These are phyloP conservation scores for Thalassiosira sp. DNA, from an alignment of 352 stramenopile species.

Conservation along the genomic window DNA sequence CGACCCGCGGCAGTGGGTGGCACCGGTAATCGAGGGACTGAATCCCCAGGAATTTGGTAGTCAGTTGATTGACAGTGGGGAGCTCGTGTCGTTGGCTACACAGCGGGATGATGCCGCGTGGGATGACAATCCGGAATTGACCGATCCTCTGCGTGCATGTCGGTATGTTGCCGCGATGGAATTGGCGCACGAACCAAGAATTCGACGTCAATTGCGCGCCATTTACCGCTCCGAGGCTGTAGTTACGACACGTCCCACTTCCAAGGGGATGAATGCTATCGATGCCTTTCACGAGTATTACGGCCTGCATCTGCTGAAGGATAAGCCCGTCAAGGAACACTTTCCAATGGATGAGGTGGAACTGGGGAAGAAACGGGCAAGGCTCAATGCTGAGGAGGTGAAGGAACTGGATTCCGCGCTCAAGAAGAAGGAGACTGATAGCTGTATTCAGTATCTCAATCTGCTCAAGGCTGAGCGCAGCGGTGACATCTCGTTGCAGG, in stretches of 20 bases:
- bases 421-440: slow-evolving; percentile 66
- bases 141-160: slow-evolving; percentile 71
- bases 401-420: slow-evolving; percentile 72
- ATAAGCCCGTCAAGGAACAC: slow-evolving; percentile 81
- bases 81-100: slow-evolving; percentile 71
- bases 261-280: slow-evolving; percentile 74
- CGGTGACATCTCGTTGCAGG: slow-evolving; percentile 69
- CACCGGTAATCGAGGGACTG: slow-evolving; percentile 57
- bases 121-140: slow-evolving; percentile 52
- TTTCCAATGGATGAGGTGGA: slow-evolving; percentile 74
- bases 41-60: slow-evolving; percentile 71
- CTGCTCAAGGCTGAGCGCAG: slow-evolving; percentile 80
- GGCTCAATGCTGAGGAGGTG: slow-evolving; percentile 60
- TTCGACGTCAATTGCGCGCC: slow-evolving; percentile 64
- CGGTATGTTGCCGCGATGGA: slow-evolving; percentile 83
- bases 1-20: slow-evolving; percentile 69
- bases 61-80: slow-evolving; percentile 75
- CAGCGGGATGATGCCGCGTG: slow-evolving; percentile 38
- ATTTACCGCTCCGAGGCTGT: slow-evolving; percentile 75
- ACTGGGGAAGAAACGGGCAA: slow-evolving; percentile 44
- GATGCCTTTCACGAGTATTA: slow-evolving; percentile 84
- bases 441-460: slow-evolving; percentile 80
- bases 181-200: slow-evolving; percentile 77
- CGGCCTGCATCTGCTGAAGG: slow-evolving; percentile 77
- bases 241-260: slow-evolving; percentile 78